Evolutionary conservation across 2,329 filamentous ascomycete species (phyloP), one percentile per base, ranked within the genome.

Genomic region (Trichophyton schoenleinii): DNA sequence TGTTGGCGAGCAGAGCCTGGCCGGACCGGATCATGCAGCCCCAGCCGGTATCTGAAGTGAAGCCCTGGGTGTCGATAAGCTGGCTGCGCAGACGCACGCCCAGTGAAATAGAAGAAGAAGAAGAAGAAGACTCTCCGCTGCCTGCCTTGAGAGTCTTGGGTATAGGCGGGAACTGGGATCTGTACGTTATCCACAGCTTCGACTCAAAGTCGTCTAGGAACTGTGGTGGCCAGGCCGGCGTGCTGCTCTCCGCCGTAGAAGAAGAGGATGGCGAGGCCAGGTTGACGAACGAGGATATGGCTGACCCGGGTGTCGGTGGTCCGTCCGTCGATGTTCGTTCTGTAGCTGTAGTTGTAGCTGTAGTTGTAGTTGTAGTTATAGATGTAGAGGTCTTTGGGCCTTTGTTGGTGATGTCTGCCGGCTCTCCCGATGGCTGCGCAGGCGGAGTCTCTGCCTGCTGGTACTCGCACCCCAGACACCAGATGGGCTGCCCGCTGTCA

Each of bases 11-110:
- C 28, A 99, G 80, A 69, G 89, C 92, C 77, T 99, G 94, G 2
- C 94, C 94, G 4, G 92, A 96, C 63, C 94, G 81, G 68, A 99
- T 97, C 94, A 99, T 99, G 71, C 94, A 99, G 0, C 94, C 94
- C 91, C 95, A 99, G 59, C 94, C 94, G 8, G 89, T 91, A 72
- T 99, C 94, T 1, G 90, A 92, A 9, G 89, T 88, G 74, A 97
- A 99, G 3, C 89, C 91, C 28, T 81, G 80, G 62, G 89, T 83
- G 57, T 96, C 89, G 9, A 84, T 81, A 4, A 97, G 77, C 69
- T 90, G 87, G 60, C 81, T 91, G 69, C 91, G 88, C 67, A 97
- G 79, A 58, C 91, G 86, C 74, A 95, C 92, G 1, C 89, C 80
- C 62, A 97, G 83, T 2, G 89, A 95, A 77, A 97, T 83, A 6